A percentile compares a stretch with the other conserved stretches of the same genome.
phyloP scores from a whole-genome alignment of 371 early-diverging fungal genomes.

The Saksenaea oblongispora region DNA sequence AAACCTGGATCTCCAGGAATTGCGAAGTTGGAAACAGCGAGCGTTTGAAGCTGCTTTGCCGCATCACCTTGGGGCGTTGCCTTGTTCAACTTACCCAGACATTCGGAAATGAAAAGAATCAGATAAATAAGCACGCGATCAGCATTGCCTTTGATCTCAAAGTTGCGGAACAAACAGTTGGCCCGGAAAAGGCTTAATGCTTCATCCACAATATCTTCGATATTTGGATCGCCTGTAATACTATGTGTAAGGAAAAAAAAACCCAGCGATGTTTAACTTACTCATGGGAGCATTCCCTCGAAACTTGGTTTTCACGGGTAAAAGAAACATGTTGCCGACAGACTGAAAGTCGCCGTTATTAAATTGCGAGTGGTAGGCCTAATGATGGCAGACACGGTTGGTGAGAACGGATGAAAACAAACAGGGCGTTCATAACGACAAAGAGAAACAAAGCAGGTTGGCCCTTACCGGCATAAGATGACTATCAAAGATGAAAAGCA shows the following conservation, averaged over 20 bases:
- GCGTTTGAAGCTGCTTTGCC: conserved; percentile 71
- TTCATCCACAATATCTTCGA: conserved; percentile 93
- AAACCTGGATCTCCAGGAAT: conserved; percentile 93
- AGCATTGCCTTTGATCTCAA: conserved; percentile 93
- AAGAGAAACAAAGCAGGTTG: conserved; percentile 1
- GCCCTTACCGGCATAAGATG: background rate
- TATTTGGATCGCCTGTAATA: conserved; percentile 55
- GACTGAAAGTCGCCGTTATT: conserved; percentile 73
- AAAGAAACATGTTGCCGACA: conserved; percentile 83
- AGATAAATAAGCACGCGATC: conserved; percentile 95
- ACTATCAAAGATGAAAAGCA: background rate
- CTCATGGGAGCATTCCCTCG: conserved; percentile 82
- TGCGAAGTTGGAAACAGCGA: conserved; percentile 87
- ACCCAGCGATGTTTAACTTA: conserved; percentile 14
- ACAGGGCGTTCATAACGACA: background rate
- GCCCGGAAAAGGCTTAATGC: conserved; percentile 91
- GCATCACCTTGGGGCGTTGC: conserved; percentile 71
- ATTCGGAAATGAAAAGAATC: conserved; percentile 90
- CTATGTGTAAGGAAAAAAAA: conserved; percentile 3
- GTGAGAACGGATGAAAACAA: background rate
- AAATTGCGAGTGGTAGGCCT: conserved; percentile 94
- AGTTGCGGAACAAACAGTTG: conserved; percentile 96
- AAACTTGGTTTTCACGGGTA: conserved; percentile 88
- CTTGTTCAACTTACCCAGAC: conserved; percentile 72
- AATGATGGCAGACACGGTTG: background rate